These are phyloP conservation scores for Saposhnikovia divaricata DNA, from an alignment of 129 eudicot species.

Conservation along the genomic window DNA sequence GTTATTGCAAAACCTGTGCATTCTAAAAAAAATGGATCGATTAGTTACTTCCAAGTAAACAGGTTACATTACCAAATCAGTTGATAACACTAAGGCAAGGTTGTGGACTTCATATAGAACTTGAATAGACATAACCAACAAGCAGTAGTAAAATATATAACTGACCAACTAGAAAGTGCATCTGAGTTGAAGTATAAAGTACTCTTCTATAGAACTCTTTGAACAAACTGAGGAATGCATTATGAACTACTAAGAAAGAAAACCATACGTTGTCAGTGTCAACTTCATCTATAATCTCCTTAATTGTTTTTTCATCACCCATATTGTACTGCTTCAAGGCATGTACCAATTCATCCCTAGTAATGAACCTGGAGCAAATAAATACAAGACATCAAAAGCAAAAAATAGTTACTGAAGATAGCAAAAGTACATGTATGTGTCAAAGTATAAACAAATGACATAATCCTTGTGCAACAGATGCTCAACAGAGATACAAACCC, in stretches of 20 bases:
- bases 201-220: background rate
- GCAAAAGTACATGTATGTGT: background rate
- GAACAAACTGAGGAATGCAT: background rate
- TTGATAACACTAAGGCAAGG: background rate
- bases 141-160: background rate
- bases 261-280: slow-evolving; percentile 79
- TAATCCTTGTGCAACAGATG: background rate
- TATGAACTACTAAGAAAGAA: slow-evolving; percentile 9
- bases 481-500: slow-evolving; percentile 39
- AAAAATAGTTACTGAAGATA: slow-evolving; percentile 15
- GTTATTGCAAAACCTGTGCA: background rate
- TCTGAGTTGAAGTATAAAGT: background rate
- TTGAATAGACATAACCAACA: background rate
- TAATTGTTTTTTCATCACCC: slow-evolving; percentile 87
- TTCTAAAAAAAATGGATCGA: background rate
- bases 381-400: background rate
- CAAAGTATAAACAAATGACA: background rate
- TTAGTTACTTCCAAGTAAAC: background rate
- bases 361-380: slow-evolving; percentile 52
- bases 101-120: background rate
- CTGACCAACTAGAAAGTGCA: background rate
- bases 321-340: slow-evolving; percentile 90
- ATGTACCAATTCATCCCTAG: slow-evolving; percentile 88
- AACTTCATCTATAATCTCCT: slow-evolving; percentile 91
- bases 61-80: background rate